phyloP scores from a whole-genome alignment of 78 protist species.

The Emiliania huxleyi region DNA sequence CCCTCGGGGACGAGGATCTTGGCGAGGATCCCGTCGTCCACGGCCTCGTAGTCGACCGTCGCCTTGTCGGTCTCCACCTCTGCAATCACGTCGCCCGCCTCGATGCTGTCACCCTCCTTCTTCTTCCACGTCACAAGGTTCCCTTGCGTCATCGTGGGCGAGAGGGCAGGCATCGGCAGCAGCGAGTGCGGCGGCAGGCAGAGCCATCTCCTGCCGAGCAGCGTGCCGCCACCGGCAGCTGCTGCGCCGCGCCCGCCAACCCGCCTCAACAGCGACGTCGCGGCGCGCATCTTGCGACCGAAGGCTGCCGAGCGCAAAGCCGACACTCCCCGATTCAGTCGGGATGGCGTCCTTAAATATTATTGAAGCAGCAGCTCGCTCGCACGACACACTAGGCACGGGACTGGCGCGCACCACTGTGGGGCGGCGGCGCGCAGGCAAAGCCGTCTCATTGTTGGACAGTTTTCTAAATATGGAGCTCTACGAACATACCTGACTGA shows the following conservation, averaged over 20 bases:
- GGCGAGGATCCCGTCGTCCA: not conserved
- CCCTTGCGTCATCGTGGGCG: conserved; percentile 13
- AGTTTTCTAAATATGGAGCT: no score
- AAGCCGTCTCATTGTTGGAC: no score
- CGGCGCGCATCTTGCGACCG: not conserved
- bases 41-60: not conserved
- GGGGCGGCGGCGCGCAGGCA: no score
- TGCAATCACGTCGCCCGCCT: not conserved
- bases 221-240: not conserved
- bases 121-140: not conserved
- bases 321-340: not conserved
- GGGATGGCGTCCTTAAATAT: no score
- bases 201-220: not conserved
- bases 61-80: conserved; percentile 32
- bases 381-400: not conserved
- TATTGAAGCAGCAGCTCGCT: no score
- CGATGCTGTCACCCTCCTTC: not conserved
- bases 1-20: not conserved
- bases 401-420: not conserved
- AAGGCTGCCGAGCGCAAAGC: not conserved
- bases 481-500: no score
- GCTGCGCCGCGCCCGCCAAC: not conserved
- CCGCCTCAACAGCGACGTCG: conserved; percentile 19
- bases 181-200: not conserved
- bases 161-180: conserved; percentile 28